Conservation (phyloP, 306 rosid genomes). For the Cucurbita moschata region DNA sequence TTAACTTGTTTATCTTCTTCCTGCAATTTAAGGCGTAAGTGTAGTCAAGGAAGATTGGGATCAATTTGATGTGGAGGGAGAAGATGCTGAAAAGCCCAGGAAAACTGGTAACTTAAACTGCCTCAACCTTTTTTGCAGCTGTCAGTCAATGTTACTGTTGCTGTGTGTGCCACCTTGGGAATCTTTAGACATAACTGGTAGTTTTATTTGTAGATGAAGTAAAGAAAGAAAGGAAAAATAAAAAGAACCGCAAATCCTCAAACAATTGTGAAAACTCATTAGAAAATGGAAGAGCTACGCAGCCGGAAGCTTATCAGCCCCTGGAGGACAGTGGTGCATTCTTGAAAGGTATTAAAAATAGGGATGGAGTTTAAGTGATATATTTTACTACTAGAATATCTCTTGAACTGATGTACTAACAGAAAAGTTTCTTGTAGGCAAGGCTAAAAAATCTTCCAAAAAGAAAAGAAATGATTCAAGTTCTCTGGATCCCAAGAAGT, state of each 20-base stretch:
- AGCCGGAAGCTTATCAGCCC: conserved; percentile 22
- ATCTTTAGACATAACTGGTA: background rate
- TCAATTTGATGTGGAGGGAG: no score
- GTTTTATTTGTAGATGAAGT: conserved; percentile 33
- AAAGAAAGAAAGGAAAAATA: conserved; percentile 37
- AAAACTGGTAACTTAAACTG: background rate
- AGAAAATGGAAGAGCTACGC: conserved; percentile 15
- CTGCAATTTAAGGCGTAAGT: background rate
- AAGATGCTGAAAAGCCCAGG: background rate
- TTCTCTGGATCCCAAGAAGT: background rate
- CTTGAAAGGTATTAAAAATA: conserved; percentile 48
- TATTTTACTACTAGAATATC: conserved; percentile 5
- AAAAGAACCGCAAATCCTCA: conserved; percentile 7
- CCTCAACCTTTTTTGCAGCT: background rate
- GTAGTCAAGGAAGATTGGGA: background rate
- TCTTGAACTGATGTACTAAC: background rate
- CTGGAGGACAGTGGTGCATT: conserved; percentile 29
- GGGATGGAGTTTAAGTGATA: background rate
- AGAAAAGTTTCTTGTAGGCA: conserved; percentile 11
- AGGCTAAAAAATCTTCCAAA: conserved; percentile 18
- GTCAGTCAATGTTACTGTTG: background rate
- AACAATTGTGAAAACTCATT: conserved; percentile 3
- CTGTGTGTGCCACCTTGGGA: background rate
- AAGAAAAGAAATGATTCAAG: conserved; percentile 21
- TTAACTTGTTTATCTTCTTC: background rate